Evolutionary conservation across 208 protist species (phyloP).

Genomic region (Crithidia expoeki): DNA sequence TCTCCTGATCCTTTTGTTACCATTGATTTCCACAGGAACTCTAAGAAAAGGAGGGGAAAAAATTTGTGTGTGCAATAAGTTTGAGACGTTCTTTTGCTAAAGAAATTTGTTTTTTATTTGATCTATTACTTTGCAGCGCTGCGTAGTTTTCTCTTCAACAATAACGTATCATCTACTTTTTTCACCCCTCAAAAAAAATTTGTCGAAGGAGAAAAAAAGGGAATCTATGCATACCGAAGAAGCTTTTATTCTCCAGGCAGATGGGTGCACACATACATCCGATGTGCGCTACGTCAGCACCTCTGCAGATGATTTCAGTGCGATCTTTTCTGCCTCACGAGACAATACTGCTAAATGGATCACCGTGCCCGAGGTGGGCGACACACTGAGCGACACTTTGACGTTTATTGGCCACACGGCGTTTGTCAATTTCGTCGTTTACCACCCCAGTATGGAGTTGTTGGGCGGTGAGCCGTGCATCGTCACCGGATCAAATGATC

Average conservation of each 20-base stretch:
- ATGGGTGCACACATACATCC: slow-evolving; percentile 51
- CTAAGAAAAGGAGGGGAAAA: too few relatives aligned
- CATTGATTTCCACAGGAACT: too few relatives aligned
- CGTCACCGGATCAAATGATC: slow-evolving; percentile 79
- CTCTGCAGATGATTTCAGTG: neutral
- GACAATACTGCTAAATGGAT: slow-evolving; percentile 57
- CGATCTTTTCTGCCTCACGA: slow-evolving; percentile 56
- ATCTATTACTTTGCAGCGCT: neutral
- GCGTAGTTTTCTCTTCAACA: too few relatives aligned
- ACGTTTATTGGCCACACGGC: slow-evolving; percentile 66
- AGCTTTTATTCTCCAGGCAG: slow-evolving; percentile 59
- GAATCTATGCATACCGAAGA: slow-evolving; percentile 6
- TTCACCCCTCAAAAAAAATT: too few relatives aligned
- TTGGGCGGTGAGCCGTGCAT: slow-evolving; percentile 47
- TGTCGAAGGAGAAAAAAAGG: neutral
- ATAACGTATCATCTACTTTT: too few relatives aligned
- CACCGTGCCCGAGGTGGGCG: slow-evolving; percentile 23
- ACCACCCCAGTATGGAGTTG: slow-evolving; percentile 48
- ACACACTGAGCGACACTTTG: slow-evolving; percentile 17
- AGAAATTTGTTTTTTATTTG: slow-evolving; percentile 8
- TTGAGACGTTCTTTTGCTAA: too few relatives aligned
- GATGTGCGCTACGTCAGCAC: slow-evolving; percentile 66
- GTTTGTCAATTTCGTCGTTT: slow-evolving; percentile 85
- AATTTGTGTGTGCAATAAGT: too few relatives aligned
- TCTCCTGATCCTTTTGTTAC: too few relatives aligned